Base-by-base conservation (phyloP, 1,139 yeast species). In the Kodamaea suecica region DNA sequence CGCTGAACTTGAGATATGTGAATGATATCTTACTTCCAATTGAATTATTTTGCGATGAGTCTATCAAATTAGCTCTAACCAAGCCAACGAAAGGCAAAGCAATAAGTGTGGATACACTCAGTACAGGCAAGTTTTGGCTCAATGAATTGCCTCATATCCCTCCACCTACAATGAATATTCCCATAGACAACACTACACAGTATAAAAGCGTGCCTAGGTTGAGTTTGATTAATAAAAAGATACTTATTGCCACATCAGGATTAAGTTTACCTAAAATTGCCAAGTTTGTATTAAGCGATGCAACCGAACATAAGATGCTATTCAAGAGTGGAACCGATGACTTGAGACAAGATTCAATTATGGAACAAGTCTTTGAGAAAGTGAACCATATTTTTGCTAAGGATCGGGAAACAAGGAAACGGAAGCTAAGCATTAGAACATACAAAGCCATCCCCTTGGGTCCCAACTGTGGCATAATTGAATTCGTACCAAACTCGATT, bases 321-420 rank as follows among this genome's bases (percentile, higher is more conserved):
- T 65, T 88, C 46, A 94, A 94, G 52, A 85, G 87, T 19, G 90
- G 95, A 4, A 75, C 86, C 5, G 98, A 94, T 59, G 98, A 94
- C 58, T 61, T 92, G 37, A 66, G 98, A 37, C 98, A 94, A 57
- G 99, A 94, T 59, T 85, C 95, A 0, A 86, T 92, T 41, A 94
- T 94, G 98, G 95, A 90, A 54, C 98, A 92, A 53, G 97, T 92
- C 1, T 94, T 94, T 57, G 83, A 73, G 17, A 86, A 88, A 53
- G 96, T 88, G 13, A 87, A 90, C 50, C 61, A 66, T n/a, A 73
- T 90, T 29, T 71, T 92, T 41, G 57, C 50, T 11, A 66, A 66
- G 23, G 79, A 84, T 49, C 67, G 71, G 34, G 76, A 74, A 29
- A 72, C 95, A 0, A 56, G 79, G 23, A 70, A 62, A 32, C 58